Evolutionary conservation across 495 filamentous ascomycete species (phyloP), one percentile per base, ranked within the genome.

Genomic region (Podospora anserina): DNA sequence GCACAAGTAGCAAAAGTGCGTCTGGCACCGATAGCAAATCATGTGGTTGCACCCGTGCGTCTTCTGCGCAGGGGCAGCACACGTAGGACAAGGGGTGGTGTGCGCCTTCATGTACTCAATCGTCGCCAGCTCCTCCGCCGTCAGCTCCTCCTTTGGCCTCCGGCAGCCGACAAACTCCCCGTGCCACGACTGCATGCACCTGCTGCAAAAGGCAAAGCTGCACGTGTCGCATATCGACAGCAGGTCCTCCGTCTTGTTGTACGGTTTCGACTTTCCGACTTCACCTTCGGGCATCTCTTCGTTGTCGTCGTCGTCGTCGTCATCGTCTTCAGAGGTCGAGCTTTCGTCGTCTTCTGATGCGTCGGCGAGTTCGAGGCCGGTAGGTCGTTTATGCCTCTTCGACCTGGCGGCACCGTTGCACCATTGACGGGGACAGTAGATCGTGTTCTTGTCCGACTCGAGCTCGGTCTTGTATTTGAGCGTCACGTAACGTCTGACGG

Each of bases 1-100:
- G 77, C 95, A 99, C 5, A 99, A 88, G 74, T 98, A 99, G 78
- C 95, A 99, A 74, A 97, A 99, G 77, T 98, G 95, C 1, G 92
- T 89, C 57, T 87, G 82, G 81, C 95, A 99, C 66, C 90, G 88
- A 78, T 90, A 92, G 76, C 95, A 99, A 18, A 88, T 90, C 95
- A 99, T 99, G 75, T 99, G 95, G 77, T 99, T 99, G 87, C 95
- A 99, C 39, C 95, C 95, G 72, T 92, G 88, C 15, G 88, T 91
- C 80, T 99, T 99, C 72, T 97, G 91, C 23, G 88, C 89, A 0
- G 91, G 92, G 2, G 90, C 87, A n/a, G 80, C 85, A 77, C 95
- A 99, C 4, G 91, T 93, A n/a, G 95, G 95, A 75, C 95, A 99
- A 11, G 88, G 87, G 0, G 92, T 91, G 0, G 94, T 96, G 80